Conservation (phyloP, 2,329 filamentous ascomycete genomes). For the Aureobasidium sp. region DNA sequence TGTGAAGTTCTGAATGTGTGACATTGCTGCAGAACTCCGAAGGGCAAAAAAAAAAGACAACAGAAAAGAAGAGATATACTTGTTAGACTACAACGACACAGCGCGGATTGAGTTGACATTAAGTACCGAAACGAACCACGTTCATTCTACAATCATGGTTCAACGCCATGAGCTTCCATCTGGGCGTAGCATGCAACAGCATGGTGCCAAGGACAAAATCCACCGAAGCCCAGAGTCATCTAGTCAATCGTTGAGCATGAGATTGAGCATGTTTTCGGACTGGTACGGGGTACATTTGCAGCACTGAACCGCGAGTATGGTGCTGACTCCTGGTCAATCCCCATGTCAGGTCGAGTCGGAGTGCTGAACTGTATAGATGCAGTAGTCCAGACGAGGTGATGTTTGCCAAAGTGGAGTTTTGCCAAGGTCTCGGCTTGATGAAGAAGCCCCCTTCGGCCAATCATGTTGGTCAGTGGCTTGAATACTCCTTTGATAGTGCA, state of each 20-base stretch:
- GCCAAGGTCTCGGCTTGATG: not conserved
- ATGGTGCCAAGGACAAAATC: not conserved
- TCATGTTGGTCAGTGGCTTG: not conserved
- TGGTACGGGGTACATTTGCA: not conserved
- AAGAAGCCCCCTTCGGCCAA: not conserved
- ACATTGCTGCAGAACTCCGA: not conserved
- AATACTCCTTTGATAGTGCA: not conserved
- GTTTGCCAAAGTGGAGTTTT: not conserved
- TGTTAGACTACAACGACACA: not conserved
- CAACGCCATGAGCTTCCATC: not conserved
- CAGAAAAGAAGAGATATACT: not conserved
- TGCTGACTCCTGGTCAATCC: not conserved
- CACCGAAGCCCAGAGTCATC: not conserved
- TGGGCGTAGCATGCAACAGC: not conserved
- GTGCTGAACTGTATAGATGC: not conserved
- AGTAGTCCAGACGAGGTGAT: not conserved
- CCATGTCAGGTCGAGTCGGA: not conserved
- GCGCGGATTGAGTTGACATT: not conserved
- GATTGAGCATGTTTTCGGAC: not conserved
- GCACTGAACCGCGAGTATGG: not conserved
- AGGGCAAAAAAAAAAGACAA: not conserved
- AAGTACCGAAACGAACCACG: not conserved
- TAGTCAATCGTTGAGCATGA: not conserved
- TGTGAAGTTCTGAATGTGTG: conserved; percentile 21
- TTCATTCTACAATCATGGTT: not conserved